Conservation (phyloP, 345 rosid genomes). For the Eucalyptus marginata region DNA sequence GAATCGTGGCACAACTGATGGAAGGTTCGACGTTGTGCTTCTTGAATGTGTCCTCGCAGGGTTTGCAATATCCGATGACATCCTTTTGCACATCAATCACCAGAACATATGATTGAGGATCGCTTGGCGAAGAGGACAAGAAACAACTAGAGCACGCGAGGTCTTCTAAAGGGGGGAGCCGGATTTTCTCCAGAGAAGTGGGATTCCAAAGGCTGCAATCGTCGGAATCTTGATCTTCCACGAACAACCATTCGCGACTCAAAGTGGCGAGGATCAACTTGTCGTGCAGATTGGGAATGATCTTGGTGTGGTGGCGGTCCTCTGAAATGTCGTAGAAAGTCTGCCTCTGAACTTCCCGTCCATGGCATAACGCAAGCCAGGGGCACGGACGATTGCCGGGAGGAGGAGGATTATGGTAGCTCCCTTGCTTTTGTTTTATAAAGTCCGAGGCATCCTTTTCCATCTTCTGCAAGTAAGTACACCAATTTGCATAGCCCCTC, state of each 20-base stretch:
- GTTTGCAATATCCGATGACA: not conserved
- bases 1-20: not conserved
- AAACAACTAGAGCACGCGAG: not conserved
- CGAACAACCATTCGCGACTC: not conserved
- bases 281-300: not conserved
- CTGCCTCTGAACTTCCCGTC: not conserved
- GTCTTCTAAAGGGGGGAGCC: not conserved
- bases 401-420: not conserved
- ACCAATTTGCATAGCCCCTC: not conserved
- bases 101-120: not conserved
- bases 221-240: not conserved
- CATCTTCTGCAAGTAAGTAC: not conserved
- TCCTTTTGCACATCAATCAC: not conserved
- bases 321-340: not conserved
- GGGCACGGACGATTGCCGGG: not conserved
- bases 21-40: not conserved
- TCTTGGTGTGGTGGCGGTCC: not conserved
- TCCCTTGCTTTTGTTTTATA: not conserved
- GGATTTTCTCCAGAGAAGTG: not conserved
- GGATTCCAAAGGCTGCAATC: not conserved
- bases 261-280: not conserved
- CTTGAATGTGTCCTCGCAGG: not conserved
- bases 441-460: not conserved
- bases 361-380: not conserved
- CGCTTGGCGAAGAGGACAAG: not conserved